Conservation (phyloP, 768 basidiomycete genomes). For the Russula griseocarnosa region DNA sequence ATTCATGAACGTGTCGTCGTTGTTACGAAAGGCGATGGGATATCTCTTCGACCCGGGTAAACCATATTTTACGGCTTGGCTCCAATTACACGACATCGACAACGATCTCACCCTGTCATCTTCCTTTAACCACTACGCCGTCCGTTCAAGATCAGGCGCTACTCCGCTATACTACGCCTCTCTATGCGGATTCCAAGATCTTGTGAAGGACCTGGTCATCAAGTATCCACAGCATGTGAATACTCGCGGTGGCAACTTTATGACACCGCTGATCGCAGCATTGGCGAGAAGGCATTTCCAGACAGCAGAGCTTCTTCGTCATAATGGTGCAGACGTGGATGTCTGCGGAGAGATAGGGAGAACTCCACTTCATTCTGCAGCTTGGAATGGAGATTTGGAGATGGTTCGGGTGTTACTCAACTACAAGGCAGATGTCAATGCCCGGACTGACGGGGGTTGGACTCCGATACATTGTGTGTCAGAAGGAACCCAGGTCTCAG, state of each 20-base stretch:
- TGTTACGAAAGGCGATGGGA: neutral
- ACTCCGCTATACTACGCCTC: neutral
- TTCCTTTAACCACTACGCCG: neutral
- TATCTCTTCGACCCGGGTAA: neutral
- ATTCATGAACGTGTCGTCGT: neutral
- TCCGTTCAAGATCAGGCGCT: neutral
- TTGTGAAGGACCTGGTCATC: neutral
- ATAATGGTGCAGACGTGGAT: neutral
- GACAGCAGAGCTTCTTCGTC: neutral
- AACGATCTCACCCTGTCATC: rapidly evolving
- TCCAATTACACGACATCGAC: neutral
- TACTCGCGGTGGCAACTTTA: neutral
- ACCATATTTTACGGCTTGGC: neutral
- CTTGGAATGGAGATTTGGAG: neutral
- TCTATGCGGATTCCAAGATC: neutral
- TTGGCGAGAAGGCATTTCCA: neutral
- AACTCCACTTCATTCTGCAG: neutral
- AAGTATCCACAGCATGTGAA: neutral
- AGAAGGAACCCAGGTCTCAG: too few relatives aligned
- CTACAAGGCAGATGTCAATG: neutral
- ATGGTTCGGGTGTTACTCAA: neutral
- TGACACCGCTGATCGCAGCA: neutral
- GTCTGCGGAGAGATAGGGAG: neutral
- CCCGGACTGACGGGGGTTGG: neutral
- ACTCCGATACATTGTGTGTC: neutral